Evolutionary conservation across 176 grass and related monocot species (phyloP).

Genomic region (Tillandsia fasciculata): DNA sequence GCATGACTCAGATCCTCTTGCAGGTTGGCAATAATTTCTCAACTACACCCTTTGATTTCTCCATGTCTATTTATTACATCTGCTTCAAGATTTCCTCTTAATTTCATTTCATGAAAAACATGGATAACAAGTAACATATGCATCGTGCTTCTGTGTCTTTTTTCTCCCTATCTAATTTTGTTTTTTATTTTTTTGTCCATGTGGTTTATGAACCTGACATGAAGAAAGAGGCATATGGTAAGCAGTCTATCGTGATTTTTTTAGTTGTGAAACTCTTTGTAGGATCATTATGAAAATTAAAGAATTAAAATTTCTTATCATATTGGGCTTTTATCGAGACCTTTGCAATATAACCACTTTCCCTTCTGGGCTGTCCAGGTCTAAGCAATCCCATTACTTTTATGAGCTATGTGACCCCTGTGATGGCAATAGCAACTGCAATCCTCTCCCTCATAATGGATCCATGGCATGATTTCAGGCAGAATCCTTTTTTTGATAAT

Average conservation of each 20-base stretch:
- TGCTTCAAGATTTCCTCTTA: not conserved
- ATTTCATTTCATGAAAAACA: not conserved
- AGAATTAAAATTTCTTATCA: not conserved
- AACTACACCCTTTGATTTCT: not conserved
- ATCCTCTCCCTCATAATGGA: constrained; percentile 75
- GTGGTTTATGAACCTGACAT: constrained; percentile 26
- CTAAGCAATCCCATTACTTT: constrained; percentile 77
- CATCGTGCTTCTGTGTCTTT: not conserved
- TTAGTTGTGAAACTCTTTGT: not conserved
- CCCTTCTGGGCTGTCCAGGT: constrained; percentile 37
- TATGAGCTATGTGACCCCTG: constrained; percentile 90
- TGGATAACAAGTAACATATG: too few relatives aligned
- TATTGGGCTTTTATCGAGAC: not conserved
- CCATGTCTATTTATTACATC: not conserved
- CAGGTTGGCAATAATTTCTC: constrained; percentile 38
- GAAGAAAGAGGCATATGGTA: constrained; percentile 94
- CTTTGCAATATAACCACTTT: not conserved
- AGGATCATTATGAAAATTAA: not conserved
- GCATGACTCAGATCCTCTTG: constrained; percentile 97
- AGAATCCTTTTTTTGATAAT: constrained; percentile 76
- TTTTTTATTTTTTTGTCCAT: constrained; percentile 5
- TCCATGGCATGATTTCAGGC: constrained; percentile 74
- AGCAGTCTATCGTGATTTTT: constrained; percentile 27
- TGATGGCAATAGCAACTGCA: constrained; percentile 86
- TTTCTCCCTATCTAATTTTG: constrained; percentile 8